These are phyloP conservation scores for Paralagenidium karlingii DNA, from an alignment of 352 stramenopile genomes.

Conservation along the genomic window DNA sequence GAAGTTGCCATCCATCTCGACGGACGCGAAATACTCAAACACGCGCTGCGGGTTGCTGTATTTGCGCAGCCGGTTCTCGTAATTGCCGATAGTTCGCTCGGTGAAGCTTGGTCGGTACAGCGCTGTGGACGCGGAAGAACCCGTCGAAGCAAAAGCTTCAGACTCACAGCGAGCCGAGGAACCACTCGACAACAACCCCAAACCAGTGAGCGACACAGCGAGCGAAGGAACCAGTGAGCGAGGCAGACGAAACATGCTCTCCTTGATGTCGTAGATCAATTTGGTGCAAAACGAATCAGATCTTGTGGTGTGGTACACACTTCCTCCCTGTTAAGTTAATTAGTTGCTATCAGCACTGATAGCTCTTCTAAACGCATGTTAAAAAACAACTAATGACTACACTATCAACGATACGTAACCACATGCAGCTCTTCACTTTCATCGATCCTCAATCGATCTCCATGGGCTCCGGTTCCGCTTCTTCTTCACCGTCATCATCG, in stretches of 20 bases:
- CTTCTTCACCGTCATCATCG: conserved; percentile 30
- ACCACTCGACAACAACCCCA: too few relatives aligned
- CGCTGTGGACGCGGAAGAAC: neutral
- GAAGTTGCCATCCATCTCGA: conserved; percentile 65
- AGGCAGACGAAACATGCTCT: conserved; percentile 6
- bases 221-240: conserved; percentile 6
- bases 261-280: conserved; percentile 1
- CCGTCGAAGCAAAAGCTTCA: conserved; percentile 7
- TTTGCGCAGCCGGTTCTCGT: conserved; percentile 81
- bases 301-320: too few relatives aligned
- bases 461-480: conserved; percentile 34
- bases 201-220: conserved; percentile 1
- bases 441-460: conserved; percentile 39
- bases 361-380: conserved; percentile 2
- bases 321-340: too few relatives aligned
- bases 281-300: too few relatives aligned
- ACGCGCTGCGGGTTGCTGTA: conserved; percentile 79
- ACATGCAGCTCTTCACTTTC: neutral
- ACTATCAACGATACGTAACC: neutral
- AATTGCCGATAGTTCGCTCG: conserved; percentile 73
- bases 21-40: conserved; percentile 85
- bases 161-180: neutral
- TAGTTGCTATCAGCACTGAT: neutral
- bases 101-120: conserved; percentile 35
- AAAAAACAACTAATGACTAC: conserved; percentile 5